A percentile compares a stretch with the other conserved stretches of the same genome.
Conservation (phyloP, 1,284 basidiomycete genomes). For the Trichosporon sp. region DNA sequence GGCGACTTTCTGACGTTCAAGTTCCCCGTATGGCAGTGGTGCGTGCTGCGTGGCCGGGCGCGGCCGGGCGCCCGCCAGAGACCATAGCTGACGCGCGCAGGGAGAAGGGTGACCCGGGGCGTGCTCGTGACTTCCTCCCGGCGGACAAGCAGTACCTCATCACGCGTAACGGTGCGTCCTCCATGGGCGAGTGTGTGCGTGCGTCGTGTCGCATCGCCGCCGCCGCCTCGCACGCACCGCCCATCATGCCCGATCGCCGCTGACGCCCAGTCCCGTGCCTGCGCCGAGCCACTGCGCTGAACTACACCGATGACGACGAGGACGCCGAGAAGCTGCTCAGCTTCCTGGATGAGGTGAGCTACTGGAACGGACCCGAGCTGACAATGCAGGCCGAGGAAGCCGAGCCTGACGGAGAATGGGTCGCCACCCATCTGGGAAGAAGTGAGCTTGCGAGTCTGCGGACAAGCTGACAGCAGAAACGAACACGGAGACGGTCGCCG, state of each 20-base stretch:
- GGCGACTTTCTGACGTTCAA: slow-evolving; percentile 93
- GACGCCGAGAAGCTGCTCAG: slow-evolving; percentile 80
- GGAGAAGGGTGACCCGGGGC: slow-evolving; percentile 81
- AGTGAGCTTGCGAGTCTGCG: slow-evolving; percentile 25
- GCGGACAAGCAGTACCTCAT: slow-evolving; percentile 94
- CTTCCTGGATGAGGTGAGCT: slow-evolving; percentile 49
- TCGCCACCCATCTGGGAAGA: slow-evolving; percentile 51
- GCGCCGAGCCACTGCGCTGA: slow-evolving; percentile 80
- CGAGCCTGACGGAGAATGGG: slow-evolving; percentile 51
- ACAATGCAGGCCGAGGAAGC: slow-evolving; percentile 42
- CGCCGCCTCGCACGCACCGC: background rate
- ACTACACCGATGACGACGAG: slow-evolving; percentile 90
- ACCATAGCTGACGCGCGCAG: slow-evolving; percentile 50
- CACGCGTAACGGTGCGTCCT: slow-evolving; percentile 63
- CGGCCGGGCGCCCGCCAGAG: background rate
- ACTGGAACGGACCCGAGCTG: background rate
- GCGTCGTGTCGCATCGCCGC: background rate
- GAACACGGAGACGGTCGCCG: slow-evolving; percentile 38
- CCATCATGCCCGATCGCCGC: background rate
- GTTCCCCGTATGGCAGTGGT: slow-evolving; percentile 94
- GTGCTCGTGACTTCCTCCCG: slow-evolving; percentile 85
- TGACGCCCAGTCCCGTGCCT: slow-evolving; percentile 71
- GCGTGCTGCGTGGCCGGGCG: slow-evolving; percentile 35
- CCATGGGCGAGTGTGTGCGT: background rate
- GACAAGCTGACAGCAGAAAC: slow-evolving; percentile 19